Conservation (phyloP, 2,329 filamentous ascomycete species). For the Pseudocercospora vitis region DNA sequence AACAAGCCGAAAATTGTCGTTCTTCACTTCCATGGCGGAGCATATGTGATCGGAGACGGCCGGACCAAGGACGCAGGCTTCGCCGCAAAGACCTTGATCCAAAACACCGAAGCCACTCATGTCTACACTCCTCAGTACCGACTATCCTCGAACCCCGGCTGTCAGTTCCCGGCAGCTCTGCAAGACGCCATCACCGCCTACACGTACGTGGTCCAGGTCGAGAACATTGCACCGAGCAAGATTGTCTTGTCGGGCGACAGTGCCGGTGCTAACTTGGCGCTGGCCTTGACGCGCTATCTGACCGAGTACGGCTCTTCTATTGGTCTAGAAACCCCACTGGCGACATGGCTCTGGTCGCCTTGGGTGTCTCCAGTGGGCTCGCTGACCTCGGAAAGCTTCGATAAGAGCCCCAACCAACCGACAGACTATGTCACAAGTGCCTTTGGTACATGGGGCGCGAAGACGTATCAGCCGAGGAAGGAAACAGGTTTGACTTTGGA, state of each 20-base stretch:
- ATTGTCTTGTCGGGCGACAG: constrained; percentile 53
- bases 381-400: constrained; percentile 29
- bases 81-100: constrained; percentile 38
- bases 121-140: constrained; percentile 53
- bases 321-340: constrained; percentile 39
- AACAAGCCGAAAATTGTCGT: constrained; percentile 38
- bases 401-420: constrained; percentile 37
- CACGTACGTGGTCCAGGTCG: constrained; percentile 46
- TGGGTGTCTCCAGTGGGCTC: constrained; percentile 43
- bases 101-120: constrained; percentile 38
- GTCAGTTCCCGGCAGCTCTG: constrained; percentile 53
- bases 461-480: constrained; percentile 35
- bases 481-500: constrained; percentile 27
- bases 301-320: constrained; percentile 41
- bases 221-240: constrained; percentile 42
- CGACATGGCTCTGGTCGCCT: constrained; percentile 47
- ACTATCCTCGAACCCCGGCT: constrained; percentile 44
- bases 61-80: constrained; percentile 39
- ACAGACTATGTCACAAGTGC: constrained; percentile 46
- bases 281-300: constrained; percentile 51
- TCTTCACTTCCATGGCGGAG: constrained; percentile 53
- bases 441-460: constrained; percentile 48
- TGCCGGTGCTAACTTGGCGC: constrained; percentile 50
- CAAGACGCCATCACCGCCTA: constrained; percentile 53
- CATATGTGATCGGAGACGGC: constrained; percentile 49